phyloP scores from a whole-genome alignment of 2,329 filamentous ascomycete species.

The Mariannaea sp. region DNA sequence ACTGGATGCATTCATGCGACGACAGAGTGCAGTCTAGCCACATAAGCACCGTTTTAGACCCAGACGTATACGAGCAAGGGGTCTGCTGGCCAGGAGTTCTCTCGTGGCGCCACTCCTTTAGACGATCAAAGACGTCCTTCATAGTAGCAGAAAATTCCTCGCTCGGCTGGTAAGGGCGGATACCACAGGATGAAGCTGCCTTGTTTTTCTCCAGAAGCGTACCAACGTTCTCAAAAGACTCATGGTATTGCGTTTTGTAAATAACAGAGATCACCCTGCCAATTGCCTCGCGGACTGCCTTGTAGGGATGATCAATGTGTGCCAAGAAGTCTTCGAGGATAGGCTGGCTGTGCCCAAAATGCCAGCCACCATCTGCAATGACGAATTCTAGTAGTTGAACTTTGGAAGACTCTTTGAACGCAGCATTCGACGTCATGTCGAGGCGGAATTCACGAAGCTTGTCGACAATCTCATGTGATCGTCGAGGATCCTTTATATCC shows the following conservation, averaged over 20 bases:
- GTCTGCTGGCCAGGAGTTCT: conserved; percentile 87
- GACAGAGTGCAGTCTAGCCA: conserved; percentile 93
- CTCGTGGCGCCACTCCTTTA: conserved; percentile 87
- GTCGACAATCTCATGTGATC: conserved; percentile 84
- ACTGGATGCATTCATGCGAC: conserved; percentile 88
- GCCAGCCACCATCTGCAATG: conserved; percentile 90
- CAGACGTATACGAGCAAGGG: conserved; percentile 91
- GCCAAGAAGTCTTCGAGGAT: conserved; percentile 87
- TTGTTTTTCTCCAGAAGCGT: conserved; percentile 80
- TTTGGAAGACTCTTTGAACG: conserved; percentile 98
- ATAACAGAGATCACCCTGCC: conserved; percentile 87
- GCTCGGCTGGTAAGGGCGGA: conserved; percentile 79
- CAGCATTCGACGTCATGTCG: conserved; percentile 93
- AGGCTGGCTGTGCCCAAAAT: conserved; percentile 88
- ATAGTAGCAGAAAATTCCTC: conserved; percentile 76
- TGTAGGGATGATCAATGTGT: conserved; percentile 97
- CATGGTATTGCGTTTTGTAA: conserved; percentile 89
- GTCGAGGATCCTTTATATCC: conserved; percentile 86
- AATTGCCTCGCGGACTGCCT: conserved; percentile 93
- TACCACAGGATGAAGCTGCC: conserved; percentile 77
- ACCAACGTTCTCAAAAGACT: conserved; percentile 83
- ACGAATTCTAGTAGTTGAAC: conserved; percentile 88
- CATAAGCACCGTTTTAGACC: conserved; percentile 91
- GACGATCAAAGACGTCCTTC: conserved; percentile 72
- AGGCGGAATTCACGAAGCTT: conserved; percentile 83